Conservation (phyloP, 1,139 yeast species). For the Yamadazyma oceani region DNA sequence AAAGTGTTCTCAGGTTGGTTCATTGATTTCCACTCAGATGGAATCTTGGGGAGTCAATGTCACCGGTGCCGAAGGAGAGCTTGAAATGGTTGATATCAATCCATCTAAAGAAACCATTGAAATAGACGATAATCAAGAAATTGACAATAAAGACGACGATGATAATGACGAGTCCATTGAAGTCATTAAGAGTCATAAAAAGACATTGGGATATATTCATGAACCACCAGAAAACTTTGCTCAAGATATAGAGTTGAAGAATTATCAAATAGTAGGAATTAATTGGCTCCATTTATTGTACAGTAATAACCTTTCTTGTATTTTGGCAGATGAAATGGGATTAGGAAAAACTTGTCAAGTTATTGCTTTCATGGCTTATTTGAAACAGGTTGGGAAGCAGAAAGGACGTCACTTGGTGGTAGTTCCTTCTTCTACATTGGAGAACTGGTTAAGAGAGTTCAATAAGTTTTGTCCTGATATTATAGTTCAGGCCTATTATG, state of each 20-base stretch:
- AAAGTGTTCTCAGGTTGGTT: constrained; percentile 79
- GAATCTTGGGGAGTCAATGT: constrained; percentile 82
- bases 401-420: constrained; percentile 93
- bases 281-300: constrained; percentile 89
- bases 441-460: constrained; percentile 96
- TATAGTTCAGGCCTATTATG: constrained; percentile 90
- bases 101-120: constrained; percentile 33
- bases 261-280: constrained; percentile 92
- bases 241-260: constrained; percentile 66
- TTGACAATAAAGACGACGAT: constrained; percentile 28
- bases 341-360: constrained; percentile 96
- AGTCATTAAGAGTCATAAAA: constrained; percentile 21
- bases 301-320: constrained; percentile 78
- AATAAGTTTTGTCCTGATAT: constrained; percentile 81
- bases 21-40: constrained; percentile 68
- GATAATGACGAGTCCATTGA: constrained; percentile 38
- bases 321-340: constrained; percentile 98
- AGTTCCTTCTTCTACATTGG: constrained; percentile 95
- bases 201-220: constrained; percentile 52
- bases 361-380: constrained; percentile 84
- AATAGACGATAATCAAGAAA: constrained; percentile 12
- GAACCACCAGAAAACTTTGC: constrained; percentile 70
- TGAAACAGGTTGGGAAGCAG: constrained; percentile 76
- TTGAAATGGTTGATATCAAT: constrained; percentile 50
- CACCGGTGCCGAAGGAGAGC: constrained; percentile 57